Conservation (phyloP, 805 yeast species). For the Metschnikowia proteae region DNA sequence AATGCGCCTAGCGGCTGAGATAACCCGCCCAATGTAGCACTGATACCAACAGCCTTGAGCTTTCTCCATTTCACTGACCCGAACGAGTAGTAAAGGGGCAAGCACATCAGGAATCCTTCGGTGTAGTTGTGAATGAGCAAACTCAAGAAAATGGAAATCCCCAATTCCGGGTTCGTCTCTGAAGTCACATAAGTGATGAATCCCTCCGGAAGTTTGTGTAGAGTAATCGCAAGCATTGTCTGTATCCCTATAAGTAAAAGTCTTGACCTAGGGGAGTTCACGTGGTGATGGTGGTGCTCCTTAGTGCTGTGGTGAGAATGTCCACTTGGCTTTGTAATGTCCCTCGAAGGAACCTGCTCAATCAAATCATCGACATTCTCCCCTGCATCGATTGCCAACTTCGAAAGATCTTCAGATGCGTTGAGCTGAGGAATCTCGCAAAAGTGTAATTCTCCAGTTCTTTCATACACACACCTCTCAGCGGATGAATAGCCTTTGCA, state of each 20-base stretch:
- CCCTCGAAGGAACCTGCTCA: neutral
- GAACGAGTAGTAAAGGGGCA: constrained; percentile 81
- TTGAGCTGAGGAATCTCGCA: constrained; percentile 38
- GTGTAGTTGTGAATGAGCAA: constrained; percentile 85
- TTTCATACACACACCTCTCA: constrained; percentile 28
- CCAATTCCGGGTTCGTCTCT: constrained; percentile 58
- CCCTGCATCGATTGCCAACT: neutral
- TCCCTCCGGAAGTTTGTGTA: constrained; percentile 95
- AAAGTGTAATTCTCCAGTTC: constrained; percentile 26
- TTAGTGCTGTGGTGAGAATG: constrained; percentile 13
- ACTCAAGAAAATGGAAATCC: constrained; percentile 78
- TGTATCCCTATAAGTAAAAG: constrained; percentile 86
- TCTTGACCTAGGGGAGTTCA: constrained; percentile 71
- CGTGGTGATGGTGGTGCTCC: constrained; percentile 71
- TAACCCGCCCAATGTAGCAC: constrained; percentile 71
- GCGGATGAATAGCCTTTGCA: constrained; percentile 49
- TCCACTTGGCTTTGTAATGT: neutral
- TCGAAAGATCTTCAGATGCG: neutral
- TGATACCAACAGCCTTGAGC: constrained; percentile 56
- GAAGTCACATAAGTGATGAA: constrained; percentile 81
- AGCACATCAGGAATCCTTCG: constrained; percentile 92
- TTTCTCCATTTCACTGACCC: constrained; percentile 35
- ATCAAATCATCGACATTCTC: neutral
- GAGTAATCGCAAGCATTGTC: constrained; percentile 78
- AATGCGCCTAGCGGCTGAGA: constrained; percentile 91